Evolutionary conservation across 2,329 filamentous ascomycete species (phyloP), one percentile per base, ranked within the genome.

Genomic region (Sordariomycetes sp.): DNA sequence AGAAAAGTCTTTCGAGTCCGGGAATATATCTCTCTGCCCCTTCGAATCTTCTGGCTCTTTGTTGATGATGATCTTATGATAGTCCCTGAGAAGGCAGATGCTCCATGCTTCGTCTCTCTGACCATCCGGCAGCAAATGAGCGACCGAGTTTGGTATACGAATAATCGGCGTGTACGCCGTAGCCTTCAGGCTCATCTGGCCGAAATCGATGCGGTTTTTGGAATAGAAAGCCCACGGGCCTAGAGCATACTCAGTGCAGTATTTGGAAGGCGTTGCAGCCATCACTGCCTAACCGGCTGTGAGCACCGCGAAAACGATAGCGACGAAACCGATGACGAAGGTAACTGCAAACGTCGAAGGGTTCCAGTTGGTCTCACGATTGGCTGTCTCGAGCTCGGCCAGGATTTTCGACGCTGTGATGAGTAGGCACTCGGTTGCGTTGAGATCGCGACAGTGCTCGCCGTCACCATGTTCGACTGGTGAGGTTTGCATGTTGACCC

Each of bases 281-380:
- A 41, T 27, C 6, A 41, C 16, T 4, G 29, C 35, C 11, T 42
- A 38, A 4, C 20, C 34, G 20, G 38, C 37, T 7, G 37, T 28
- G 29, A 42, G n/a, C 6, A 21, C 31, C 2, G 39, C 37, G 3
- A 42, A 35, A n/a, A 30, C 19, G 34, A 40, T 25, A 16, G 39
- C 39, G 29, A 42, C 29, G 18, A 40, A 14, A 17, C 39, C 37
- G 15, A 42, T 40, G 18, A 34, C 21, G 18, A 32, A 15, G 3
- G 37, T 42, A 17, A 30, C 28, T 5, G 24, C 28, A 11, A 42
- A 39, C 8, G 15, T 40, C 21, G 35, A 24, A 15, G 37, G 37
- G 12, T 42, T 34, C 40, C 33, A 37, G 39, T 16, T 44, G 29
- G 9, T 38, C 30, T 26, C 67, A 7, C 24, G n/a, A 12, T 31